Evolutionary conservation across 768 basidiomycete species (phyloP), one percentile per base, ranked within the genome.

Genomic region (Russula brevipes): DNA sequence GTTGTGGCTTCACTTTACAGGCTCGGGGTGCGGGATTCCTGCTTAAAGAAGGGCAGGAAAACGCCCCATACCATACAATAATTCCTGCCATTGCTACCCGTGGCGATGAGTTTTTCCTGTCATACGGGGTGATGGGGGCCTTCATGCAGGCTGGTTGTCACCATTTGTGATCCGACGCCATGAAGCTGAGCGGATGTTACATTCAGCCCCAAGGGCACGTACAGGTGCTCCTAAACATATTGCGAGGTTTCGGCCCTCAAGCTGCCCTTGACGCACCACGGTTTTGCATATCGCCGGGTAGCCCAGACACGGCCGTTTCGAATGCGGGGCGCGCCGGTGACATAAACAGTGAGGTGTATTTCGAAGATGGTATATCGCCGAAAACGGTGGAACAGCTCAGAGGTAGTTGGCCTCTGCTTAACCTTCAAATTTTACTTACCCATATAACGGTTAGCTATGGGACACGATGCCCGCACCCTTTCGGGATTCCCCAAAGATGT

Each of bases 271-370:
- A 59, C 39, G 59, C 59, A 16, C 59, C 59, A 2, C 50, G 59
- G 31, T 59, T 59, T n/a, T 59, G 59, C 42, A 59, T 52, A 59
- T 59, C 59, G 45, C 42, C 59, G 12, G 51, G 51, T 3, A 24
- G 16, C 31, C 59, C 44, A 38, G 24, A 60, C 16, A 45, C 38
- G 6, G 38, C 19, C 6, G 7, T 54, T 19, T 36, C n/a, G 24
- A 54, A 54, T 19, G 45, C 30, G 10, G 45, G 44, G 7, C 44
- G 52, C 44, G 31, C 90, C 17, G 92, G 84, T 14, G 93, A 94
- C 61, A 98, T 98, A 72, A 95, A 98, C 77, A 98, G 97, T 96
- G 85, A 9, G 95, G 96, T 0, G 94, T 89, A 74, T 98, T 59
- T 60, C 24, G 59, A 60, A 38, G 59, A 46, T 3, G 88, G 85